A percentile compares a stretch with the other conserved stretches of the same genome.
Evolutionary conservation across 2,329 filamentous ascomycete genomes (phyloP).

Genomic region (Cryphonectria japonica): DNA sequence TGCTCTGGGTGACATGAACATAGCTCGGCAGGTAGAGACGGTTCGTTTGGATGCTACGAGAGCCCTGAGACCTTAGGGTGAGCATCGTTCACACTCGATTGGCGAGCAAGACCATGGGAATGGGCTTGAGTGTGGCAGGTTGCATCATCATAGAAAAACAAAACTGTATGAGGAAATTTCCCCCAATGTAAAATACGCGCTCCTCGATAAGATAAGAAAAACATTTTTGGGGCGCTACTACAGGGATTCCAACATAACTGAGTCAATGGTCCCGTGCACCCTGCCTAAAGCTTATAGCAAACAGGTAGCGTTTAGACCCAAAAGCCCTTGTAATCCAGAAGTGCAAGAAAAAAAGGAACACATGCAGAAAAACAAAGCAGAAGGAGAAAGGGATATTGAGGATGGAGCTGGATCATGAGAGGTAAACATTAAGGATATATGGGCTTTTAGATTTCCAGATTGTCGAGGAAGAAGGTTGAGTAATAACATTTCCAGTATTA

Average conservation of each 20-base stretch:
- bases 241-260: conserved; percentile 17
- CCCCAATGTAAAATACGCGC: not conserved
- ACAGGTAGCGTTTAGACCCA: not conserved
- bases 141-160: not conserved
- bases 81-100: conserved; percentile 26
- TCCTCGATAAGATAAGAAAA: conserved; percentile 25
- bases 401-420: not conserved
- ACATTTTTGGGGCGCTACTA: conserved; percentile 12
- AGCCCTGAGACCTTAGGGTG: conserved; percentile 21
- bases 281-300: not conserved
- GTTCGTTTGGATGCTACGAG: conserved; percentile 22
- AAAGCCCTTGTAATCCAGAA: not conserved
- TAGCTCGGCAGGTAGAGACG: conserved; percentile 14
- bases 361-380: not conserved
- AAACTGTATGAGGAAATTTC: conserved; percentile 6
- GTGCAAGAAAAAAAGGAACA: not conserved
- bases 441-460: not conserved
- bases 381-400: not conserved
- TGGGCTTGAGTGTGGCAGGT: conserved; percentile 1
- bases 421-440: not conserved
- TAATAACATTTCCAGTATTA: not conserved
- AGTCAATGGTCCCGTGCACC: not conserved
- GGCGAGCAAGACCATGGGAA: not conserved
- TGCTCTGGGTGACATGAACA: conserved; percentile 14
- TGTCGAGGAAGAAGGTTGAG: not conserved